Evolutionary conservation across 108 stramenopile genomes (phyloP).

Genomic region (Aurantiochytrium sp.): DNA sequence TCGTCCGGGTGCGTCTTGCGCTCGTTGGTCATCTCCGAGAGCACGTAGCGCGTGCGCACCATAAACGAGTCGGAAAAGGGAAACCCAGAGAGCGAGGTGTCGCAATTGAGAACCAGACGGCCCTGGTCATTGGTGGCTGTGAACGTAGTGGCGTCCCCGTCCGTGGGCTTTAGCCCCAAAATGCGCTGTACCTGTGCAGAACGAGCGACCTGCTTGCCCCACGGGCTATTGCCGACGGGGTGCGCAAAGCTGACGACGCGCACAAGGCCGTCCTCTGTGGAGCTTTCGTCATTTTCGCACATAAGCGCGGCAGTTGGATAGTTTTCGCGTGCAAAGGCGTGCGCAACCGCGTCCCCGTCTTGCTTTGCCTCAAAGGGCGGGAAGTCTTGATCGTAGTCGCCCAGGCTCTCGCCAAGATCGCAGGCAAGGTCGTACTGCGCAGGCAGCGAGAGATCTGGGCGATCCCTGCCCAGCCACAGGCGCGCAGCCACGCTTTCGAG

Average conservation of each 20-base stretch:
- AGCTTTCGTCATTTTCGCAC: background rate
- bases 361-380: background rate
- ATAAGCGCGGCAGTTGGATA: background rate
- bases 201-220: background rate
- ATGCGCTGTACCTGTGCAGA: slow-evolving; percentile 9
- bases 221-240: background rate
- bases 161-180: background rate
- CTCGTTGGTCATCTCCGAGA: background rate
- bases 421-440: background rate
- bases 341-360: background rate
- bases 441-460: background rate
- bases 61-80: slow-evolving; percentile 19
- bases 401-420: background rate
- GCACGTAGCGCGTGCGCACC: slow-evolving; percentile 11
- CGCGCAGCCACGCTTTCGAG: background rate
- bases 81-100: background rate
- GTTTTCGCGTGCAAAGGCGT: background rate
- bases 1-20: background rate
- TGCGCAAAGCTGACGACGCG: background rate
- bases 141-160: no score
- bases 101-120: background rate
- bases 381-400: slow-evolving; percentile 16
- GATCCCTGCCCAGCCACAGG: background rate
- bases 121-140: no score
- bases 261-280: background rate